Conservation (phyloP, 2,329 filamentous ascomycete genomes). For the Eurotiales sp. region DNA sequence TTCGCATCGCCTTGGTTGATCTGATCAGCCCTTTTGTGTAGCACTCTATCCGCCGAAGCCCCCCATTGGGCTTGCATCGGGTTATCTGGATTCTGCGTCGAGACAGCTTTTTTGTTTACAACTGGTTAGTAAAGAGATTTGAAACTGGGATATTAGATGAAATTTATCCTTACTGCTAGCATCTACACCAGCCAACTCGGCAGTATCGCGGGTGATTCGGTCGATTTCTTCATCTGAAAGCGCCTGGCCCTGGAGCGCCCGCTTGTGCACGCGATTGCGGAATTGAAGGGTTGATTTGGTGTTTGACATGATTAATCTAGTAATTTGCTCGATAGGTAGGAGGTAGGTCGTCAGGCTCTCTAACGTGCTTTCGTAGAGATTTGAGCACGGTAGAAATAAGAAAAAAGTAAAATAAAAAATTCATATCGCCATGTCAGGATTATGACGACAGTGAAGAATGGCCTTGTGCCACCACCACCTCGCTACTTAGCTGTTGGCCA, state of each 20-base stretch:
- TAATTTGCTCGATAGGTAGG: not conserved
- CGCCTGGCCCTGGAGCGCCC: constrained; percentile 11
- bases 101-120: too few relatives aligned
- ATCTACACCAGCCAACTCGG: constrained; percentile 14
- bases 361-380: not conserved
- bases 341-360: not conserved
- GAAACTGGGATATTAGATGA: too few relatives aligned
- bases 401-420: not conserved
- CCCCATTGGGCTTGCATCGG: constrained; percentile 16
- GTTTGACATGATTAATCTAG: not conserved
- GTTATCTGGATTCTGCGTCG: not conserved
- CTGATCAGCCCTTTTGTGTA: constrained; percentile 16
- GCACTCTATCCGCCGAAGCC: constrained; percentile 9
- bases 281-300: constrained; percentile 13
- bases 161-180: not conserved
- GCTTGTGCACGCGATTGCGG: constrained; percentile 11
- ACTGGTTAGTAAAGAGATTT: too few relatives aligned
- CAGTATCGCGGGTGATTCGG: constrained; percentile 14
- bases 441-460: not conserved
- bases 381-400: too few relatives aligned
- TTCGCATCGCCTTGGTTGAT: constrained; percentile 15
- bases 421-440: not conserved
- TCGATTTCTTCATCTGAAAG: constrained; percentile 17
- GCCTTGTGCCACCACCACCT: not conserved
- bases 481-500: not conserved